Base-by-base conservation (phyloP, 495 filamentous ascomycete species). In the Penicillium chermesinum region DNA sequence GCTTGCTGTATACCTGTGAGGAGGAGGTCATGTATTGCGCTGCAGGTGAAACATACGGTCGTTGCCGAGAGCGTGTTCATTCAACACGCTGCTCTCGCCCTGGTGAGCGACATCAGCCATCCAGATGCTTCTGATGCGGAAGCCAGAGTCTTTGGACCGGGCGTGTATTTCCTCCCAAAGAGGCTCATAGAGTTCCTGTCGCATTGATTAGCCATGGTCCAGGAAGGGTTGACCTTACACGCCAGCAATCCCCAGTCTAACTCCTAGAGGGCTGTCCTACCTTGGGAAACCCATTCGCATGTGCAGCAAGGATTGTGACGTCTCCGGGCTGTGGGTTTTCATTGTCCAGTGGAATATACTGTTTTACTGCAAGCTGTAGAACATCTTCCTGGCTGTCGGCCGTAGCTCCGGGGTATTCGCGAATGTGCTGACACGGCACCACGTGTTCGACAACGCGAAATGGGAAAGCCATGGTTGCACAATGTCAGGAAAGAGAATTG, bases 251-350 rank as follows among this genome's bases (percentile, higher is more conserved):
- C 15, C 10, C 6, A 10, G 14, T 21, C 32, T 19, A 35, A 40
- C 38, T 40, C 48, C 43, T 27, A 33, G 39, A 19, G 16, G 10
- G 18, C 25, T 15, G 22, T 12, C 58, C 43, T 60, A 85, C 85
- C 72, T 96, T 96, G n/a, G 86, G 84, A 55, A 95, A 91, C 41
- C 86, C 89, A 69, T 91, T 94, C 9, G 88, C 91, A 65, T 91
- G 87, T 9, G 87, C 82, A 15, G 76, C 88, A 46, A 96, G 78
- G 55, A 96, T 85, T 25, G 88, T 95, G 6, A 94, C 66, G 66
- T 93, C 89, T 6, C 87, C 87, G 0, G 76, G 75, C 47, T 80
- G 70, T 0, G 85, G 82, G 46, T 69, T 55, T 0, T 66, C 74
- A 61, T 89, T 87, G 62, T 82, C 76, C 17, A 79, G 57, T 1